phyloP scores from a whole-genome alignment of 805 yeast genomes.

The Nakazawaea molendinolei region DNA sequence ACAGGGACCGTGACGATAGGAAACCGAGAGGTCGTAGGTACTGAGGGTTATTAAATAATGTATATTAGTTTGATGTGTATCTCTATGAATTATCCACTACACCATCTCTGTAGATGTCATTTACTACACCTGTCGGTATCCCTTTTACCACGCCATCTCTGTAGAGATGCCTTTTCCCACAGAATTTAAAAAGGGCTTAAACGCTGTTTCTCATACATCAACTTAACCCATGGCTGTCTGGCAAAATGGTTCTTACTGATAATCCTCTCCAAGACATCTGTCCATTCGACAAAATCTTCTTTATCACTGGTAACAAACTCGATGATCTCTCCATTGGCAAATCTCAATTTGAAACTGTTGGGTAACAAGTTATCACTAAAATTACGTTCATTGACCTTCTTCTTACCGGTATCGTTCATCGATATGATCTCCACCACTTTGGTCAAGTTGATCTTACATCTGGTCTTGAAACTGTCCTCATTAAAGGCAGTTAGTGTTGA shows the following conservation, averaged over 20 bases:
- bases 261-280: constrained; percentile 46
- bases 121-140: no score
- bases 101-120: no score
- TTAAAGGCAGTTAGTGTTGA: constrained; percentile 70
- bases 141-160: no score
- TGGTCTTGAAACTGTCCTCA: constrained; percentile 57
- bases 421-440: constrained; percentile 52
- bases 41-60: no score
- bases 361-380: constrained; percentile 69
- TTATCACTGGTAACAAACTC: constrained; percentile 79
- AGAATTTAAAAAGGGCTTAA: no score
- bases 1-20: constrained; percentile 5
- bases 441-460: constrained; percentile 69
- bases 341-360: constrained; percentile 68
- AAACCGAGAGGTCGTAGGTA: no score
- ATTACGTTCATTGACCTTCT: constrained; percentile 39
- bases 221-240: constrained; percentile 30
- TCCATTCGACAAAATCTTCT: constrained; percentile 61
- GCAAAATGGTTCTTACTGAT: constrained; percentile 30
- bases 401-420: constrained; percentile 26
- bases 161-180: no score
- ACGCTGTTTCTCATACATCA: constrained; percentile 19
- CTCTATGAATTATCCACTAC: no score
- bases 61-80: no score
- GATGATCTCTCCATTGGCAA: constrained; percentile 75